These are phyloP conservation scores for Ochromonas danica DNA, from an alignment of 108 stramenopile genomes.

Conservation along the genomic window DNA sequence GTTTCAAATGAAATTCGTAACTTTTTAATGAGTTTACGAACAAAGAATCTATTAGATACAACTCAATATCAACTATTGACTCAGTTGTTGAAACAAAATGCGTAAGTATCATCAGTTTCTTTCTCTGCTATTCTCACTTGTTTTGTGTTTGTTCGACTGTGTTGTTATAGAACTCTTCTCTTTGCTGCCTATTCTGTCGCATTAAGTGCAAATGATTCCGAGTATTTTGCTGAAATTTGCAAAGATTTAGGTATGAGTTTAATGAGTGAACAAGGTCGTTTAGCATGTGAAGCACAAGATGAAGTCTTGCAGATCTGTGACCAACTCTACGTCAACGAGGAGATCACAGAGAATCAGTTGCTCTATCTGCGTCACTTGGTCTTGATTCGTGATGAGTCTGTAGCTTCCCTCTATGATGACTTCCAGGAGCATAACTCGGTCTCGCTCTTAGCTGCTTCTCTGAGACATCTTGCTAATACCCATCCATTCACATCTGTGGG, in stretches of 20 bases:
- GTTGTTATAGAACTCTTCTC: conserved; percentile 26
- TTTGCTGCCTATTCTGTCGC: conserved; percentile 35
- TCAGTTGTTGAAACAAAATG: not conserved
- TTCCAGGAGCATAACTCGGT: conserved; percentile 10
- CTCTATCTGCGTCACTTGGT: conserved; percentile 31
- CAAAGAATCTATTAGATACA: not conserved
- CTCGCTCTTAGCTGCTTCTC: not conserved
- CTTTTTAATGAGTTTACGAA: not conserved
- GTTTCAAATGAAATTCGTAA: not conserved
- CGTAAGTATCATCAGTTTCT: not conserved
- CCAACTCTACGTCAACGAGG: conserved; percentile 10
- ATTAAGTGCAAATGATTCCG: conserved; percentile 21
- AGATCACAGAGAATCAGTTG: conserved; percentile 36
- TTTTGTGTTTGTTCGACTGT: too few relatives aligned
- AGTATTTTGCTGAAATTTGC: conserved; percentile 33
- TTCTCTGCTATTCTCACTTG: too few relatives aligned
- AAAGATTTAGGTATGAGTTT: conserved; percentile 17
- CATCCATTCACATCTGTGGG: not conserved
- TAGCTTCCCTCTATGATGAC: conserved; percentile 26
- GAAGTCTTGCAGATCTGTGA: conserved; percentile 34
- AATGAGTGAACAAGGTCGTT: not conserved
- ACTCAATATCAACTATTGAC: not conserved
- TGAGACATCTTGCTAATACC: conserved; percentile 6
- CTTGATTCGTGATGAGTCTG: conserved; percentile 26
- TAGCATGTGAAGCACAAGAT: conserved; percentile 35